Evolutionary conservation across 2,329 filamentous ascomycete species (phyloP).

Genomic region (Epichloe sibirici): DNA sequence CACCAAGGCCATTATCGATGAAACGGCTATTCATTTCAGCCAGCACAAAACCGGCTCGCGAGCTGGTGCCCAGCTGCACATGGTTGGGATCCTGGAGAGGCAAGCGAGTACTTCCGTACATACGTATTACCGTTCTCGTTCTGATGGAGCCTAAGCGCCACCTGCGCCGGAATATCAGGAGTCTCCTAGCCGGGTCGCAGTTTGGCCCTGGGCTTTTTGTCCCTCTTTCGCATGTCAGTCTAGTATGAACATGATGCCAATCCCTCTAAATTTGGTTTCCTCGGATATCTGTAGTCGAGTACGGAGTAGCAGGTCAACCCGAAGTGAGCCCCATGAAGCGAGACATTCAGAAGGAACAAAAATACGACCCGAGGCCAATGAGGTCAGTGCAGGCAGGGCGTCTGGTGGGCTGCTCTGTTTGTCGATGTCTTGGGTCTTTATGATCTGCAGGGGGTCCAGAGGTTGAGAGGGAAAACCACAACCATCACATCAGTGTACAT

Average conservation of each 20-base stretch:
- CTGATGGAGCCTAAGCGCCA: background rate
- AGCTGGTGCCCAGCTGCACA: background rate
- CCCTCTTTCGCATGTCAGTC: too few relatives aligned
- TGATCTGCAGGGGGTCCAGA: background rate
- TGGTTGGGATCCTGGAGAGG: background rate
- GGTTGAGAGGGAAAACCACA: background rate
- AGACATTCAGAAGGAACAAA: background rate
- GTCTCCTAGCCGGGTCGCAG: too few relatives aligned
- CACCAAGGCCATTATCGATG: too few relatives aligned
- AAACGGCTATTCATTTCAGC: too few relatives aligned
- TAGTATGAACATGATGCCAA: too few relatives aligned
- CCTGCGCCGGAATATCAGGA: too few relatives aligned
- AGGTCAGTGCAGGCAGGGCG: background rate
- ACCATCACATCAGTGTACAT: slow-evolving; percentile 1
- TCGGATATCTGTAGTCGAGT: background rate
- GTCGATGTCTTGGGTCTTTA: slow-evolving; percentile 1
- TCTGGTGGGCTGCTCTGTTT: background rate
- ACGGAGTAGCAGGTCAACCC: background rate
- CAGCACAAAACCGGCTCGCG: too few relatives aligned
- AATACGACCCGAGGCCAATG: background rate
- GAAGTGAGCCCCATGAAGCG: background rate
- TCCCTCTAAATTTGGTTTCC: background rate
- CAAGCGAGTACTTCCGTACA: too few relatives aligned
- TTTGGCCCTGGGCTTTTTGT: too few relatives aligned
- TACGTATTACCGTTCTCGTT: too few relatives aligned